Evolutionary conservation across 192 early-diverging fungal genomes (phyloP), one percentile per base, ranked within the genome.

Genomic region (Entomortierella parvispora): DNA sequence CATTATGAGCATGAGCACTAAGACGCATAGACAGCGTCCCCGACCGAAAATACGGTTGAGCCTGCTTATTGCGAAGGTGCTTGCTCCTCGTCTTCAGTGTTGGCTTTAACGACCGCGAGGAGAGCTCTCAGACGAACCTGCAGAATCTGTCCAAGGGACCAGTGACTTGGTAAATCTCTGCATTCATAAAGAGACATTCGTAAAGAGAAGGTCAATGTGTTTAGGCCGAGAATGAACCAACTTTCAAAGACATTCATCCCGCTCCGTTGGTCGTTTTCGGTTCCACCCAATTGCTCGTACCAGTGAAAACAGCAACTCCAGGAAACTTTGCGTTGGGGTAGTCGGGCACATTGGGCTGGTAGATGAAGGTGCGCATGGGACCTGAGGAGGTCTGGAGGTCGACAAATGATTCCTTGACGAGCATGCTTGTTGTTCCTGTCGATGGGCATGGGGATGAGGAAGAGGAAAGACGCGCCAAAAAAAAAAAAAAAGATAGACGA

Each of bases 81-180:
- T n/a, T n/a, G n/a, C n/a, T n/a, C n/a, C n/a, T n/a, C n/a, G n/a
- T n/a, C n/a, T n/a, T n/a, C n/a, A n/a, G n/a, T n/a, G n/a, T n/a
- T n/a, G n/a, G n/a, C n/a, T n/a, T n/a, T n/a, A n/a, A n/a, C n/a
- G n/a, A n/a, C n/a, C n/a, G n/a, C n/a, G n/a, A n/a, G n/a, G n/a
- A n/a, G n/a, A n/a, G n/a, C n/a, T n/a, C n/a, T n/a, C n/a, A n/a
- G n/a, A 1, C 15, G 4, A 64, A 72, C 69, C 87, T 81, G 75
- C 88, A 89, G 80, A 89, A 89, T 9, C 87, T 59, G 55, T 89
- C 70, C 46, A 89, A 74, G 23, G 87, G 87, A 48, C 87, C 87
- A 14, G 87, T 89, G 1, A 89, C 87, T 68, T 89, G 88, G 74
- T 89, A 89, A 53, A 89, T 89, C 75, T 89, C 88, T 49, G 76